phyloP scores from a whole-genome alignment of 2,329 filamentous ascomycete genomes.

The Fusarium sp. region DNA sequence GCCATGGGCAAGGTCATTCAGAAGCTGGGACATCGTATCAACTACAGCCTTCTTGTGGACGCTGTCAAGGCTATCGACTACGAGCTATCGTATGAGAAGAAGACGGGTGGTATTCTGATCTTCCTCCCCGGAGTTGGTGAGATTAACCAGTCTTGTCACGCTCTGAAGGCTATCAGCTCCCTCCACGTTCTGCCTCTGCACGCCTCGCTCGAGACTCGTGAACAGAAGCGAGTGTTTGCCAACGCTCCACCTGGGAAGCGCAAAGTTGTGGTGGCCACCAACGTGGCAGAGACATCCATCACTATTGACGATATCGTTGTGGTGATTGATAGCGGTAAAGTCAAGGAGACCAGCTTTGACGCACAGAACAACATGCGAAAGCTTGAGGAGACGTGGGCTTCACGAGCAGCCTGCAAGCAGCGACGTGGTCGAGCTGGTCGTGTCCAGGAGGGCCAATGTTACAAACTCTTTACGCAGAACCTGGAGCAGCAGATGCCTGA shows the following conservation, averaged over 20 bases:
- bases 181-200: constrained; percentile 89
- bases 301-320: constrained; percentile 98
- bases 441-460: constrained; percentile 91
- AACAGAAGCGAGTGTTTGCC: constrained; percentile 89
- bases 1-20: constrained; percentile 78
- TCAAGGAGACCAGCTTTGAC: constrained; percentile 97
- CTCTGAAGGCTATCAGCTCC: constrained; percentile 71
- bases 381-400: constrained; percentile 95
- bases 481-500: constrained; percentile 89
- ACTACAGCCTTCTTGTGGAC: constrained; percentile 87
- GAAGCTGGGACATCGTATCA: constrained; percentile 84
- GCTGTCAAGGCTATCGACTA: constrained; percentile 85
- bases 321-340: constrained; percentile 93
- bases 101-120: constrained; percentile 87
- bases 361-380: constrained; percentile 93
- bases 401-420: constrained; percentile 92
- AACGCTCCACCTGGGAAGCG: constrained; percentile 81
- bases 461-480: constrained; percentile 92
- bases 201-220: constrained; percentile 87
- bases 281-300: constrained; percentile 97
- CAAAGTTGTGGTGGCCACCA: constrained; percentile 94
- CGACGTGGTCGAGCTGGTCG: constrained; percentile 91
- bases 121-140: constrained; percentile 94
- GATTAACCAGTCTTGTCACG: constrained; percentile 85
- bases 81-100: constrained; percentile 73